Conservation (phyloP, 257 asterid genomes). For the Asclepias syriaca region DNA sequence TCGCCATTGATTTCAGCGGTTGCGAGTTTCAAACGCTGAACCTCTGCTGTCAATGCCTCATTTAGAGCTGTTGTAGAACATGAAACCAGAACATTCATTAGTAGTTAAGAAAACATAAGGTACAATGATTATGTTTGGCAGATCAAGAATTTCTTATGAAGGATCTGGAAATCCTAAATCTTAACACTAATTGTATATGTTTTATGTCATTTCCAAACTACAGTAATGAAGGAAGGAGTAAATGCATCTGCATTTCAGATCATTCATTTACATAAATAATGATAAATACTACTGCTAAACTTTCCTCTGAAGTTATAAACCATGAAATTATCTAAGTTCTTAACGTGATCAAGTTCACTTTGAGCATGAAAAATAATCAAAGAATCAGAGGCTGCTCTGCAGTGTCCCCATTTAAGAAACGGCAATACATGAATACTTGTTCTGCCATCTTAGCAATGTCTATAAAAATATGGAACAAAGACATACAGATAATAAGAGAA, state of each 20-base stretch:
- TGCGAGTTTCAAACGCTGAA: slow-evolving; percentile 57
- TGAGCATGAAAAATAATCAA: not conserved
- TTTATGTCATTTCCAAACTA: not conserved
- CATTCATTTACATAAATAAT: not conserved
- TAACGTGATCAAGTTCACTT: not conserved
- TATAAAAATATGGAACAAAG: not conserved
- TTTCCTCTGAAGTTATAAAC: not conserved
- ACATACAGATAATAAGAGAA: not conserved
- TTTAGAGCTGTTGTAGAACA: slow-evolving; percentile 40
- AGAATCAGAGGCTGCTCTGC: not conserved
- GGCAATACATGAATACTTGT: not conserved
- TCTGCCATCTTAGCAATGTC: not conserved
- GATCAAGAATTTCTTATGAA: not conserved
- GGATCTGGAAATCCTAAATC: not conserved
- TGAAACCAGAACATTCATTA: not conserved
- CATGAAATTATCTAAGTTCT: not conserved
- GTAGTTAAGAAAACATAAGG: not conserved
- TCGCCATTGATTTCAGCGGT: slow-evolving; percentile 39
- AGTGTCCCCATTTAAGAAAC: not conserved
- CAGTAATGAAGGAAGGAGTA: not conserved
- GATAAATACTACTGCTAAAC: not conserved
- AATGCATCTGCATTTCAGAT: not conserved
- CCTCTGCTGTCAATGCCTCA: slow-evolving; percentile 51
- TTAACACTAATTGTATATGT: not conserved
- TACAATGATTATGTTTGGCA: not conserved